A percentile compares a stretch with the other conserved stretches of the same genome.
Evolutionary conservation across 2,329 filamentous ascomycete species (phyloP).

Genomic region (Xenosphaeropsis pyriputrescens): DNA sequence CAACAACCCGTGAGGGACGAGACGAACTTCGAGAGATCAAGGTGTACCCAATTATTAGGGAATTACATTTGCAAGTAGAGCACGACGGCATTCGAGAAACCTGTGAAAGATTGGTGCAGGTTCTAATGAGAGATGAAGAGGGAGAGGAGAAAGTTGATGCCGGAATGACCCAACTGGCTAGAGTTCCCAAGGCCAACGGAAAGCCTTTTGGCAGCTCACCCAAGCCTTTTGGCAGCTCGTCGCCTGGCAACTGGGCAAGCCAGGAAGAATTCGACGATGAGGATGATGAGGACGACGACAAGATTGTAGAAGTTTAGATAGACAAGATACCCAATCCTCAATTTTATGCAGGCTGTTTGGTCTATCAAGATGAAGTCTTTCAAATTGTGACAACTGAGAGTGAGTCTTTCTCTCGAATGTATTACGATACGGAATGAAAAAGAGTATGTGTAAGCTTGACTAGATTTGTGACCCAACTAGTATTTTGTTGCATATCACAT

Average conservation of each 20-base stretch:
- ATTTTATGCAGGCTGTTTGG: no score
- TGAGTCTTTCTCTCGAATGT: no score
- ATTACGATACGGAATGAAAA: no score
- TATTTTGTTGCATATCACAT: no score
- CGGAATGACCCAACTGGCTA: slow-evolving; percentile 13
- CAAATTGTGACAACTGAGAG: no score
- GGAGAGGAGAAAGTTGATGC: slow-evolving; percentile 12
- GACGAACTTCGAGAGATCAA: slow-evolving; percentile 62
- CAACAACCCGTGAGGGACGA: slow-evolving; percentile 61
- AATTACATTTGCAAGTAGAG: slow-evolving; percentile 65
- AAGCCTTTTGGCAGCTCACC: background rate
- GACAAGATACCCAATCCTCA: no score
- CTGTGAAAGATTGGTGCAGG: slow-evolving; percentile 80
- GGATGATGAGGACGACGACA: slow-evolving; percentile 12
- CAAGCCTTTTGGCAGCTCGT: background rate
- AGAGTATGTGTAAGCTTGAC: no score
- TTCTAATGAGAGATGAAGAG: slow-evolving; percentile 19
- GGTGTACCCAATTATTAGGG: slow-evolving; percentile 80
- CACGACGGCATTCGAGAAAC: slow-evolving; percentile 71
- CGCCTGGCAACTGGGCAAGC: slow-evolving; percentile 2
- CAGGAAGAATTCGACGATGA: slow-evolving; percentile 3
- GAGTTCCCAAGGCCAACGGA: slow-evolving; percentile 3
- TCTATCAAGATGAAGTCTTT: no score
- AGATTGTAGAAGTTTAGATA: slow-evolving; percentile 18
- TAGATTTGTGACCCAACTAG: no score